phyloP scores from a whole-genome alignment of 768 basidiomycete genomes.

The Suillus occidentalis region DNA sequence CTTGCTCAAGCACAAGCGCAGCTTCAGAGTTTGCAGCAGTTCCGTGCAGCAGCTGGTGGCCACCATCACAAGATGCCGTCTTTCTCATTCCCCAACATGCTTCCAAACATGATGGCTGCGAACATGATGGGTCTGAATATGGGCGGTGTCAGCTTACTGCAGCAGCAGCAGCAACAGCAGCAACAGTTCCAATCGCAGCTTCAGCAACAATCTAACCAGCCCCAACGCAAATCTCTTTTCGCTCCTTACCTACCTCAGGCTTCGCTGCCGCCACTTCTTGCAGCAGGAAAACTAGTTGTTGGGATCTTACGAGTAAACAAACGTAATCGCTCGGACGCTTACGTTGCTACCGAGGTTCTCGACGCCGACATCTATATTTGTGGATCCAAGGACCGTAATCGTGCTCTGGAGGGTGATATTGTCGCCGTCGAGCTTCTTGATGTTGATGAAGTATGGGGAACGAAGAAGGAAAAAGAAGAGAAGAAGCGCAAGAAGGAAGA shows the following conservation, averaged over 20 bases:
- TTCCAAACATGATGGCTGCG: conserved; percentile 96
- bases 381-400: conserved; percentile 97
- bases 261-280: conserved; percentile 92
- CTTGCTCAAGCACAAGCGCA: conserved; percentile 97
- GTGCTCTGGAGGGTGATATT: conserved; percentile 97
- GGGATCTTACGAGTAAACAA: conserved; percentile 98
- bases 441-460: conserved; percentile 97
- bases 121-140: conserved; percentile 92
- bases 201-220: conserved; percentile 88
- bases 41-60: conserved; percentile 91
- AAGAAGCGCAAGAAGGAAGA: conserved; percentile 99
- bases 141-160: conserved; percentile 80
- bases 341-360: conserved; percentile 95
- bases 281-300: conserved; percentile 96
- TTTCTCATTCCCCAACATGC: conserved; percentile 97
- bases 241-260: conserved; percentile 98
- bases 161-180: conserved; percentile 79
- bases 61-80: conserved; percentile 98
- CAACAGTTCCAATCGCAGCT: conserved; percentile 90
- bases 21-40: conserved; percentile 92
- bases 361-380: conserved; percentile 99
- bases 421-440: conserved; percentile 97
- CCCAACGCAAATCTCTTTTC: conserved; percentile 97
- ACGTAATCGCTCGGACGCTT: conserved; percentile 97
- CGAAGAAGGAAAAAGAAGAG: conserved; percentile 99